A percentile compares a stretch with the other conserved stretches of the same genome.
These are phyloP conservation scores for Laburnicola sp. DNA, from an alignment of 2,329 filamentous ascomycete genomes.

Conservation along the genomic window DNA sequence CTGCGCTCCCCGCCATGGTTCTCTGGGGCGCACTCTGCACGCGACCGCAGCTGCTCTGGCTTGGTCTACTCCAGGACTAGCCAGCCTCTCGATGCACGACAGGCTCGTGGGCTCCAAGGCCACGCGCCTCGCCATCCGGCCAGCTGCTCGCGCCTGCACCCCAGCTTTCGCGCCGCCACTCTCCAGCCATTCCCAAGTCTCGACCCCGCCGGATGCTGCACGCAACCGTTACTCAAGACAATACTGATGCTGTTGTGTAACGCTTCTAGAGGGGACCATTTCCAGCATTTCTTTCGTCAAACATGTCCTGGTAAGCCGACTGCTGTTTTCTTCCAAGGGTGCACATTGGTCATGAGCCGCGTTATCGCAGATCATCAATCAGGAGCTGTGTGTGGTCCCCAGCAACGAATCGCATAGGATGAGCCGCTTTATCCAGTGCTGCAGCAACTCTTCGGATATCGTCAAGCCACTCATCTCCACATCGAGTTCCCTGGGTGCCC, in stretches of 20 bases:
- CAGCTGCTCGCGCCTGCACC: conserved; percentile 24
- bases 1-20: conserved; percentile 18
- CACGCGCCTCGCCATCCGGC: conserved; percentile 12
- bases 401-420: conserved; percentile 27
- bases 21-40: conserved; percentile 7
- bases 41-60: conserved; percentile 11
- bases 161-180: conserved; percentile 31
- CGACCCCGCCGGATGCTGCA: conserved; percentile 14
- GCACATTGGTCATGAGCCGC: conserved; percentile 9
- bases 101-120: conserved; percentile 9
- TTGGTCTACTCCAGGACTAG: conserved; percentile 20
- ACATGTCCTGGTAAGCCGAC: conserved; percentile 71
- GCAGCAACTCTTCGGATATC: conserved; percentile 22
- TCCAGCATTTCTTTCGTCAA: conserved; percentile 85
- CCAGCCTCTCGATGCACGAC: conserved; percentile 20
- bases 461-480: conserved; percentile 34
- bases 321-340: conserved; percentile 17
- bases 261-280: conserved; percentile 71
- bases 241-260: conserved; percentile 32
- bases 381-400: conserved; percentile 29
- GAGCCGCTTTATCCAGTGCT: conserved; percentile 27
- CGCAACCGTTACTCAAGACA: conserved; percentile 23
- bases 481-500: conserved; percentile 18
- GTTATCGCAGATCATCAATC: conserved; percentile 25
- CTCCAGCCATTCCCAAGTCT: conserved; percentile 23